Base-by-base conservation (phyloP, 1,139 yeast genomes). In the Debaryomyces robertsiae region DNA sequence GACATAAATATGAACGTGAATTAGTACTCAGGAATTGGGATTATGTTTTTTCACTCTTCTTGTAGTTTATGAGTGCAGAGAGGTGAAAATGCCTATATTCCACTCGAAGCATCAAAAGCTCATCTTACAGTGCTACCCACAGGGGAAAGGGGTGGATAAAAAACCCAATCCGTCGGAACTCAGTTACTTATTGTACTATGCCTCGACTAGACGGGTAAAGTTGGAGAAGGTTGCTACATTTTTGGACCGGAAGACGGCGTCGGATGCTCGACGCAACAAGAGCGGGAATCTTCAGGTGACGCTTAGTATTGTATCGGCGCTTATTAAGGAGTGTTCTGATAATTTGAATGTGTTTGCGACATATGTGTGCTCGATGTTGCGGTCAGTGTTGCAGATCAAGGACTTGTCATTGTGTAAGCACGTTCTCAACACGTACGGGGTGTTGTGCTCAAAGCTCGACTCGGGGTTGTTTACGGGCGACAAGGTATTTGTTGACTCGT, bases 111-210 rank as follows among this genome's bases (percentile, higher is more conserved):
- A 91, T 61, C 97, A 90, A 63, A 84, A 86, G 57, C 74, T 91
- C 55, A 87, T 93, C 32, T 77, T 86, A 41, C 95, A 87, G 60
- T 93, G 98, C 68, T 93, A 91, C 60, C 98, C 96, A 2, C 79
- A 94, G 1, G 96, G 98, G 2, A 76, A 88, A 47, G 84, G 82
- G 6, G 75, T 78, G 5, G 96, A 90, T 53, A 90, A 90, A 65
- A 84, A 85, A 53, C 96, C 98, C 9, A 91, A 91, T 60, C 81
- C 95, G 1, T 88, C 95, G 11, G 98, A 93, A 61, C 73, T 94
- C 39, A 85, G 95, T 45, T 90, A 90, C 60, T 73, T 93, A 51
- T 67, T 91, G 30, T 93, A 87, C 68, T 91, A 91, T 61, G 96
- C 95, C n/a, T 83, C 95, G 31, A 85, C 96, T 6, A 74, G 98